These are phyloP conservation scores for Pseudozyma hubeiensis DNA, from an alignment of 1,284 basidiomycete genomes.

Conservation along the genomic window DNA sequence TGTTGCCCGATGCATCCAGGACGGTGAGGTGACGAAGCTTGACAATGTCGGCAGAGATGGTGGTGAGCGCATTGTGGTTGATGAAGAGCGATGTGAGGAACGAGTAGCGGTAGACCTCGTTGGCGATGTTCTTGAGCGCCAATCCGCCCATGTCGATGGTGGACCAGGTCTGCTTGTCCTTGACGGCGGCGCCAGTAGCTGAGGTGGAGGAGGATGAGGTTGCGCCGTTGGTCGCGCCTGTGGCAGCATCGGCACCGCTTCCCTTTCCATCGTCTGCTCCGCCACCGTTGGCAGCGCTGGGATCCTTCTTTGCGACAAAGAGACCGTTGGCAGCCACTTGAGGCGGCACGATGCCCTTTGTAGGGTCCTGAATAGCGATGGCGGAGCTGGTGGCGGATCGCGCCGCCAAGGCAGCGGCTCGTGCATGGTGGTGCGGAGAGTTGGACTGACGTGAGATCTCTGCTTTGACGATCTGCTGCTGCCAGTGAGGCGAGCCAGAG, in stretches of 20 bases:
- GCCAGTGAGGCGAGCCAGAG: constrained; percentile 61
- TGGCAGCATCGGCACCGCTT: constrained; percentile 21
- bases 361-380: constrained; percentile 70
- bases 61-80: constrained; percentile 90
- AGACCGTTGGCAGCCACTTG: constrained; percentile 69
- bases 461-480: constrained; percentile 65
- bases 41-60: constrained; percentile 85
- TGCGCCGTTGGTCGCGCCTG: constrained; percentile 25
- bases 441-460: constrained; percentile 72
- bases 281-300: constrained; percentile 38
- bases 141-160: constrained; percentile 97
- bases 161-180: constrained; percentile 75
- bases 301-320: constrained; percentile 64
- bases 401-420: constrained; percentile 73
- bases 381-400: constrained; percentile 71
- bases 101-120: constrained; percentile 85
- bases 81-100: constrained; percentile 96
- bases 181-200: constrained; percentile 11
- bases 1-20: constrained; percentile 92
- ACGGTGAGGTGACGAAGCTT: constrained; percentile 87
- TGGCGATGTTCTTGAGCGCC: constrained; percentile 87
- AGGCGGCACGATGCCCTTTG: constrained; percentile 68
- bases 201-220: constrained; percentile 7
- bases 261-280: constrained; percentile 38
- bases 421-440: constrained; percentile 73